Conservation (phyloP, 805 yeast species). For the Lipomyces chichibuensis region DNA sequence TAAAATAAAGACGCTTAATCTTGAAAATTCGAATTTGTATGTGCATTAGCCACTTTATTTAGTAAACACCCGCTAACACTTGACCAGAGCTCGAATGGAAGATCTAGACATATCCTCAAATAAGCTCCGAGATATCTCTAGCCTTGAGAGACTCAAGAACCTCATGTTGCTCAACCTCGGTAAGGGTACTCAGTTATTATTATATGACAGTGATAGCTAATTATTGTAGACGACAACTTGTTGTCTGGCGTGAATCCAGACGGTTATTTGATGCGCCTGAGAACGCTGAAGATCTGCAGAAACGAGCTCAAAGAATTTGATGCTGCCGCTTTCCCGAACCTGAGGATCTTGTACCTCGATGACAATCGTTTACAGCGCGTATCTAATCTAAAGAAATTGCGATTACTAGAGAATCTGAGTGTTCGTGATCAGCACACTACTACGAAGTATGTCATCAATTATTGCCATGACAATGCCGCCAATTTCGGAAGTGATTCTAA, state of each 20-base stretch:
- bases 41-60: not conserved
- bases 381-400: constrained; percentile 44
- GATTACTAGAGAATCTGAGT: constrained; percentile 49
- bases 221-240: constrained; percentile 35
- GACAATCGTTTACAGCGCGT: constrained; percentile 40
- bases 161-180: constrained; percentile 49
- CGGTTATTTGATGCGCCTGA: constrained; percentile 43
- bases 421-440: constrained; percentile 33
- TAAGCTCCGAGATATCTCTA: constrained; percentile 35
- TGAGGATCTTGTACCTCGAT: constrained; percentile 36
- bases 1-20: constrained; percentile 34
- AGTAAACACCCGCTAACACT: not conserved
- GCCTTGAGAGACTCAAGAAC: constrained; percentile 38
- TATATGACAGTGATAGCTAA: not conserved
- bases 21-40: constrained; percentile 35
- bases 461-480: too few species aligned
- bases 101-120: constrained; percentile 39
- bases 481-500: not conserved
- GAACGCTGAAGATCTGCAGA: constrained; percentile 50
- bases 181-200: constrained; percentile 31
- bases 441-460: constrained; percentile 6
- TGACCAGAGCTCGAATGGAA: constrained; percentile 32
- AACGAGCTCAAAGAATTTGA: constrained; percentile 39
- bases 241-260: constrained; percentile 24
- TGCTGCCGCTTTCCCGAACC: constrained; percentile 33